phyloP scores from a whole-genome alignment of 2,329 filamentous ascomycete genomes.

The Curvularia sp. region DNA sequence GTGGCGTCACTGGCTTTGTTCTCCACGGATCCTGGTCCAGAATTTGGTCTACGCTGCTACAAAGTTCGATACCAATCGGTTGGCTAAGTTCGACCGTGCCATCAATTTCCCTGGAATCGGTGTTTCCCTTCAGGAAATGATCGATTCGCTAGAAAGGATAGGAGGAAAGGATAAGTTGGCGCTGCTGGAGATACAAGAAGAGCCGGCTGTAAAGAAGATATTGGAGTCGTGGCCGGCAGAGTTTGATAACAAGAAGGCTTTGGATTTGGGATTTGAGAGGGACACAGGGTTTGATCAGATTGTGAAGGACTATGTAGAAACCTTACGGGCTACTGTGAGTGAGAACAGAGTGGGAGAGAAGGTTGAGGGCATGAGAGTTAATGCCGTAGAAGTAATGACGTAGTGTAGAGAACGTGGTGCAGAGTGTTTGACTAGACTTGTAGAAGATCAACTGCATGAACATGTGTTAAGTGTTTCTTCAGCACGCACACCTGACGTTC shows the following conservation, averaged over 20 bases:
- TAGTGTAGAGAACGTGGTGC: background rate
- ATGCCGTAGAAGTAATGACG: slow-evolving; percentile 1
- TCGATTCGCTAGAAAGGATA: slow-evolving; percentile 59
- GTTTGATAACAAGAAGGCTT: slow-evolving; percentile 62
- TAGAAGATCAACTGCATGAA: background rate
- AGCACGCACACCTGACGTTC: background rate
- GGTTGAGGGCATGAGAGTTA: background rate
- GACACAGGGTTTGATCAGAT: slow-evolving; percentile 54
- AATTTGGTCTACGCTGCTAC: slow-evolving; percentile 57
- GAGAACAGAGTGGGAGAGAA: background rate
- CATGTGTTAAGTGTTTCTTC: background rate
- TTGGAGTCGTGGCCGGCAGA: slow-evolving; percentile 60
- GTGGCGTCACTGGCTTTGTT: slow-evolving; percentile 63
- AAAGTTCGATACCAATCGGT: slow-evolving; percentile 53
- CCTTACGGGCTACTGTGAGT: background rate
- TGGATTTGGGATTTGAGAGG: slow-evolving; percentile 55
- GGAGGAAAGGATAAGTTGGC: slow-evolving; percentile 58
- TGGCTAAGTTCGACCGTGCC: slow-evolving; percentile 54
- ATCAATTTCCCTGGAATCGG: slow-evolving; percentile 48
- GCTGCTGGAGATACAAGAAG: slow-evolving; percentile 57
- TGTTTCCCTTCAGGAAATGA: slow-evolving; percentile 61
- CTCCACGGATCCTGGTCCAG: slow-evolving; percentile 58
- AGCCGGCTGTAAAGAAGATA: slow-evolving; percentile 56
- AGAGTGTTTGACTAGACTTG: background rate
- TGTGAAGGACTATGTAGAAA: slow-evolving; percentile 47